Evolutionary conservation across 2,329 filamentous ascomycete species (phyloP).

Genomic region (Furcasterigmium furcatum): DNA sequence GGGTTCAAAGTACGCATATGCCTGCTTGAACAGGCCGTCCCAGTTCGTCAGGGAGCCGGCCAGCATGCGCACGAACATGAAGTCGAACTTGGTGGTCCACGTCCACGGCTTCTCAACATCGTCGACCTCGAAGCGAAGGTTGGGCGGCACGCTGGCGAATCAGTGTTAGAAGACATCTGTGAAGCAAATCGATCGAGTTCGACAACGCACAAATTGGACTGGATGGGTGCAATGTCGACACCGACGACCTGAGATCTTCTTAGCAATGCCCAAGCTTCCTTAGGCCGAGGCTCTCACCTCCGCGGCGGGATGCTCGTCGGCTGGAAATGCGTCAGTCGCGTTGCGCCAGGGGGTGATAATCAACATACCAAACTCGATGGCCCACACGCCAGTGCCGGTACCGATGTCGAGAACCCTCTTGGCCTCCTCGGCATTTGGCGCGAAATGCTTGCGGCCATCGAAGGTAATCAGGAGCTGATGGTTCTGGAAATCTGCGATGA

Average conservation of each 20-base stretch:
- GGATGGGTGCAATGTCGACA: slow-evolving; percentile 53
- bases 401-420: slow-evolving; percentile 17
- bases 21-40: too few relatives aligned
- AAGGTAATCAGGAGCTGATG: too few relatives aligned
- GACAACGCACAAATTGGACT: slow-evolving; percentile 31
- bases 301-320: slow-evolving; percentile 36
- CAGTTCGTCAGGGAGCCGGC: slow-evolving; percentile 24
- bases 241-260: slow-evolving; percentile 27
- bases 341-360: neutral
- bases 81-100: slow-evolving; percentile 24
- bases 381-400: slow-evolving; percentile 21
- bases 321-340: slow-evolving; percentile 2
- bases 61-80: slow-evolving; percentile 28
- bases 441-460: too few relatives aligned
- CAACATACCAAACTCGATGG: slow-evolving; percentile 18
- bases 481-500: too few relatives aligned
- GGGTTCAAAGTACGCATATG: too few relatives aligned
- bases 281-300: slow-evolving; percentile 25
- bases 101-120: slow-evolving; percentile 24
- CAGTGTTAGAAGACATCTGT: neutral
- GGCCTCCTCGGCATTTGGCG: slow-evolving; percentile 16
- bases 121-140: slow-evolving; percentile 25
- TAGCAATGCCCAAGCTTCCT: neutral
- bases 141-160: slow-evolving; percentile 21
- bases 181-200: slow-evolving; percentile 5